These are phyloP conservation scores for Lodderomyces pseudojiufengensis DNA, from an alignment of 1,139 yeast genomes.

Conservation along the genomic window DNA sequence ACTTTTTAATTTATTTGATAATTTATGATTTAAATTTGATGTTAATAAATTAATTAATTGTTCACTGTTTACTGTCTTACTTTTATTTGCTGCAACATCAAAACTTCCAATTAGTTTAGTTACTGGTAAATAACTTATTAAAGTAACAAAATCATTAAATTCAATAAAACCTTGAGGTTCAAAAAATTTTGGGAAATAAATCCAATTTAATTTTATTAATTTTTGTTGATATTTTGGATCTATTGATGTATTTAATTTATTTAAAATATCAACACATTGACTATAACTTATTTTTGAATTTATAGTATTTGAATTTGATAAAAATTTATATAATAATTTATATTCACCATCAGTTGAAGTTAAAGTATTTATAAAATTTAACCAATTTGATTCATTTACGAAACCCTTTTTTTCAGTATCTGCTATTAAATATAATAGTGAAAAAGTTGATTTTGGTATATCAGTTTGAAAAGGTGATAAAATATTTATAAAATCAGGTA, in stretches of 20 bases:
- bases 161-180: conserved; percentile 39
- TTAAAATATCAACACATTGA: conserved; percentile 38
- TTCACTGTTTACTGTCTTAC: conserved; percentile 29
- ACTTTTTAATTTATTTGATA: conserved; percentile 35
- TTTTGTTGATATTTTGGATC: conserved; percentile 44
- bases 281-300: conserved; percentile 29
- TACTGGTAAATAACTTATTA: conserved; percentile 43
- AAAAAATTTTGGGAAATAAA: conserved; percentile 40
- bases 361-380: conserved; percentile 52
- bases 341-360: conserved; percentile 57
- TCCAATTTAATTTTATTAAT: conserved; percentile 42
- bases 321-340: conserved; percentile 50
- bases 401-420: conserved; percentile 63
- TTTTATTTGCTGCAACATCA: conserved; percentile 36
- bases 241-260: conserved; percentile 37
- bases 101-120: conserved; percentile 46
- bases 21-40: conserved; percentile 41
- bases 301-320: conserved; percentile 26
- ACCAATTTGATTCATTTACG: conserved; percentile 57
- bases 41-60: conserved; percentile 35
- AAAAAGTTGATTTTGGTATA: conserved; percentile 36
- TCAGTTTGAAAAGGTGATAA: conserved; percentile 44
- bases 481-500: conserved; percentile 38
- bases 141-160: conserved; percentile 39
- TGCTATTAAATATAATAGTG: conserved; percentile 59